These are phyloP conservation scores for Blumeria hordei DNA, from an alignment of 2,329 filamentous ascomycete genomes.

Conservation along the genomic window DNA sequence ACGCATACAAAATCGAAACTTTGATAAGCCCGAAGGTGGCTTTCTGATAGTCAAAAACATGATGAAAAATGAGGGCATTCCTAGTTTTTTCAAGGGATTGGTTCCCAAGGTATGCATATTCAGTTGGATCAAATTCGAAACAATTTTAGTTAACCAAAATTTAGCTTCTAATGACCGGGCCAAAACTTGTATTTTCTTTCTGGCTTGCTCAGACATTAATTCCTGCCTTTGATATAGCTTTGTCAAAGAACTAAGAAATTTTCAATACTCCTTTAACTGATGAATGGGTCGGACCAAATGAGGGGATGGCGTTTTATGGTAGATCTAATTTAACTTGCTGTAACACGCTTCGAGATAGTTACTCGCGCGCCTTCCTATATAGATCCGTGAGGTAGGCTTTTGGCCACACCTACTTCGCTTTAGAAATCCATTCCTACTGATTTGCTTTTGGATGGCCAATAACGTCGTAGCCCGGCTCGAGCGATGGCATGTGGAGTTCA, in stretches of 20 bases:
- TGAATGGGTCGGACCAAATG: too few relatives aligned
- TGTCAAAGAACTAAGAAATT: slow-evolving; percentile 11
- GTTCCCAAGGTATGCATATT: slow-evolving; percentile 48
- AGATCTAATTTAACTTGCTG: too few relatives aligned
- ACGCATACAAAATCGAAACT: slow-evolving; percentile 94
- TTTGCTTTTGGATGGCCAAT: too few relatives aligned
- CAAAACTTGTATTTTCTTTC: slow-evolving; percentile 98
- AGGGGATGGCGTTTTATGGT: too few relatives aligned
- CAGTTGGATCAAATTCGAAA: background rate
- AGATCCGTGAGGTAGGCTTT: too few relatives aligned
- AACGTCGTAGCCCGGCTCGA: too few relatives aligned
- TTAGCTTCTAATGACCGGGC: slow-evolving; percentile 87
- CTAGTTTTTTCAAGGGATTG: slow-evolving; percentile 91
- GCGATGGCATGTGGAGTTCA: too few relatives aligned
- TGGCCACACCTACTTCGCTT: too few relatives aligned
- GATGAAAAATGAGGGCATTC: slow-evolving; percentile 67
- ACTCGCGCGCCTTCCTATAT: too few relatives aligned
- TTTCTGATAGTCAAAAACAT: slow-evolving; percentile 83
- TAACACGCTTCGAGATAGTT: too few relatives aligned
- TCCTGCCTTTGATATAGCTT: slow-evolving; percentile 52
- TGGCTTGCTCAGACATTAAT: slow-evolving; percentile 98
- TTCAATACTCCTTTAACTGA: background rate
- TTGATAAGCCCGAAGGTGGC: slow-evolving; percentile 88
- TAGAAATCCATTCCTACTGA: too few relatives aligned
- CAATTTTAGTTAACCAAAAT: slow-evolving; percentile 3